These are phyloP conservation scores for Fraxinus velutina DNA, from an alignment of 305 asterid genomes.

Conservation along the genomic window DNA sequence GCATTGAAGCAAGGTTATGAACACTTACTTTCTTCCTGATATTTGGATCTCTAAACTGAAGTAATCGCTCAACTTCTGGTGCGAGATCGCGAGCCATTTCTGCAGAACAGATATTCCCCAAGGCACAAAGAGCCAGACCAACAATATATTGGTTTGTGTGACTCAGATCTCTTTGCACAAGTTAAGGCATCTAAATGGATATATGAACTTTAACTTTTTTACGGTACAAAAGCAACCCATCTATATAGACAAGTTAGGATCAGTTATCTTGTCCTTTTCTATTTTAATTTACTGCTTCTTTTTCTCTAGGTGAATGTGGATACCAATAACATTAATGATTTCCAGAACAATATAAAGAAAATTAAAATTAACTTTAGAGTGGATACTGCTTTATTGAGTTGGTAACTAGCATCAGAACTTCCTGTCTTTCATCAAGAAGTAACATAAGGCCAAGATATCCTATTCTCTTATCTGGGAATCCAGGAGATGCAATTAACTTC, in stretches of 20 bases:
- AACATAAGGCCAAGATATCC: constrained; percentile 99
- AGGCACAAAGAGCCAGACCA: constrained; percentile 98
- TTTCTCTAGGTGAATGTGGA: background rate
- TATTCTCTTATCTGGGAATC: constrained; percentile 96
- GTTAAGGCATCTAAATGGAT: constrained; percentile 43
- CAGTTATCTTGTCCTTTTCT: constrained; percentile 6
- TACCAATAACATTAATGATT: constrained; percentile 11
- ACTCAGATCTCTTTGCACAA: constrained; percentile 74
- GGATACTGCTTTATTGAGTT: constrained; percentile 98
- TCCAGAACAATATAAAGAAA: constrained; percentile 15
- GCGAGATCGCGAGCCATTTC: constrained; percentile 99
- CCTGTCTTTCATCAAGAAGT: constrained; percentile 99
- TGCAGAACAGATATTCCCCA: constrained; percentile 94
- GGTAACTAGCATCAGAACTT: constrained; percentile 96
- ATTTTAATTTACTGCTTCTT: background rate
- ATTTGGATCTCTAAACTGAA: constrained; percentile 97
- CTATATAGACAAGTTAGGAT: constrained; percentile 8
- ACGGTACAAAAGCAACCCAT: constrained; percentile 10
- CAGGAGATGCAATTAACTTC: constrained; percentile 92
- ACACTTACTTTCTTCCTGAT: constrained; percentile 79
- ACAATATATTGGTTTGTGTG: constrained; percentile 97
- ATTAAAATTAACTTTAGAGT: constrained; percentile 12
- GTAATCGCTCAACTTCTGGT: constrained; percentile 90
- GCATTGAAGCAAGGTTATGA: background rate
- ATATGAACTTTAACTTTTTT: constrained; percentile 10